A percentile compares a stretch with the other conserved stretches of the same genome.
These are phyloP conservation scores for Saccharomyces eubayanus DNA, from an alignment of 805 yeast species.

Conservation along the genomic window DNA sequence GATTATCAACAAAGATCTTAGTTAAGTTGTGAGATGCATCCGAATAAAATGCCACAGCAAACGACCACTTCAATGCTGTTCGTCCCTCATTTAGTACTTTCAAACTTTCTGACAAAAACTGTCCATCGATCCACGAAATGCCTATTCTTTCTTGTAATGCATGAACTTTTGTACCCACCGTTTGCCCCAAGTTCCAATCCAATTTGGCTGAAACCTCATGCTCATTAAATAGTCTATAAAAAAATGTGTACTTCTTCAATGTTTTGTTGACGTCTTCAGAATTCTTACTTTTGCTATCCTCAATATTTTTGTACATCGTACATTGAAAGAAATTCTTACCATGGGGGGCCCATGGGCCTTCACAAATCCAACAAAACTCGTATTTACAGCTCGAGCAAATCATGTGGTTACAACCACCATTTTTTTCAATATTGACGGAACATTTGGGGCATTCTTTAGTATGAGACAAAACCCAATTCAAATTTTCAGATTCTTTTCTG, in stretches of 20 bases:
- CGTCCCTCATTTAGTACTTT: slow-evolving; percentile 58
- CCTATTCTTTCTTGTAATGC: slow-evolving; percentile 55
- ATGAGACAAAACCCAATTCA: slow-evolving; percentile 76
- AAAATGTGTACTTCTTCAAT: slow-evolving; percentile 60
- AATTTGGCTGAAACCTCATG: slow-evolving; percentile 71
- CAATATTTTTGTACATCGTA: slow-evolving; percentile 41
- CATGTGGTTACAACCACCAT: slow-evolving; percentile 98
- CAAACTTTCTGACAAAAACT: slow-evolving; percentile 69
- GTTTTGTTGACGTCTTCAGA: slow-evolving; percentile 32
- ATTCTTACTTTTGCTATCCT: slow-evolving; percentile 25
- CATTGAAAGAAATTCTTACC: slow-evolving; percentile 60
- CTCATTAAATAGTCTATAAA: slow-evolving; percentile 61
- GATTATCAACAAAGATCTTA: slow-evolving; percentile 62
- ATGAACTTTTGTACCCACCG: slow-evolving; percentile 56
- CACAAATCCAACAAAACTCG: slow-evolving; percentile 93
- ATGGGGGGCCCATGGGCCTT: slow-evolving; percentile 67
- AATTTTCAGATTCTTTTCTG: slow-evolving; percentile 78
- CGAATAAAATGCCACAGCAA: slow-evolving; percentile 68
- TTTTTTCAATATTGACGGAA: slow-evolving; percentile 70
- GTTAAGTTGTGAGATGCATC: slow-evolving; percentile 43
- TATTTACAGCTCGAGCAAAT: slow-evolving; percentile 65
- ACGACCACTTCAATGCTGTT: slow-evolving; percentile 81
- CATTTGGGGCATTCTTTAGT: slow-evolving; percentile 87
- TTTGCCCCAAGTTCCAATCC: slow-evolving; percentile 55
- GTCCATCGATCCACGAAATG: slow-evolving; percentile 81